Conservation (phyloP, 2,329 filamentous ascomycete species). For the Aurifilum marmelostoma region DNA sequence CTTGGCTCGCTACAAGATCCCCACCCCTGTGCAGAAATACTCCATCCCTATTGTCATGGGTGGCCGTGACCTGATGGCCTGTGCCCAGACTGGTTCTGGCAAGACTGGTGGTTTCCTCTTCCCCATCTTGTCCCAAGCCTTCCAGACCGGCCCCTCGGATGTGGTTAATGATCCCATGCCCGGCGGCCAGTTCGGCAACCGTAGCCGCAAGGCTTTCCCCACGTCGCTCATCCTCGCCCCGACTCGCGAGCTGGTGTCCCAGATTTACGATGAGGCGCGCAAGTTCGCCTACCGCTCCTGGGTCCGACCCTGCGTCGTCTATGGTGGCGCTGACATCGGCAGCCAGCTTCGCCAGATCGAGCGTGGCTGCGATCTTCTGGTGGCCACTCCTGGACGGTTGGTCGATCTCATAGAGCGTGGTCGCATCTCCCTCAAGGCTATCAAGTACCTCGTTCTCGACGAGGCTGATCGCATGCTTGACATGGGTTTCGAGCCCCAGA, state of each 20-base stretch:
- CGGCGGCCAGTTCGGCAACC: conserved; percentile 62
- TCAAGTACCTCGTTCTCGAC: conserved; percentile 98
- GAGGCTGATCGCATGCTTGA: conserved; percentile 99
- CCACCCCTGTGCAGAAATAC: conserved; percentile 98
- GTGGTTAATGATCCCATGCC: conserved; percentile 51
- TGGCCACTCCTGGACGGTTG: conserved; percentile 95
- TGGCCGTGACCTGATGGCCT: conserved; percentile 98
- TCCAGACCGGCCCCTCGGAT: conserved; percentile 79
- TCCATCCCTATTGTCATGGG: conserved; percentile 98
- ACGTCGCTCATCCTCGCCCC: conserved; percentile 95
- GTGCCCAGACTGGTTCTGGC: conserved; percentile 98
- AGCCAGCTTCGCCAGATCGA: conserved; percentile 98
- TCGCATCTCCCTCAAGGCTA: conserved; percentile 95
- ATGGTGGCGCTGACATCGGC: conserved; percentile 98
- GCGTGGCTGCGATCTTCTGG: conserved; percentile 92
- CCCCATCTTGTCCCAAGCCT: conserved; percentile 97
- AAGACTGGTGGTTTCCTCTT: conserved; percentile 99
- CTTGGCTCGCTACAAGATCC: conserved; percentile 90
- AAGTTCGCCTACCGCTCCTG: conserved; percentile 99
- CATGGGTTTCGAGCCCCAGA: conserved; percentile 99
- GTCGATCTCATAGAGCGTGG: conserved; percentile 98
- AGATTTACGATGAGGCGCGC: conserved; percentile 96
- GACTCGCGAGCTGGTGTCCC: conserved; percentile 96
- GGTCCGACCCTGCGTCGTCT: conserved; percentile 98
- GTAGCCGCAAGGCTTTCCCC: conserved; percentile 96